Base-by-base conservation (phyloP, 176 grass and related monocot genomes). In the Musa beccarii region DNA sequence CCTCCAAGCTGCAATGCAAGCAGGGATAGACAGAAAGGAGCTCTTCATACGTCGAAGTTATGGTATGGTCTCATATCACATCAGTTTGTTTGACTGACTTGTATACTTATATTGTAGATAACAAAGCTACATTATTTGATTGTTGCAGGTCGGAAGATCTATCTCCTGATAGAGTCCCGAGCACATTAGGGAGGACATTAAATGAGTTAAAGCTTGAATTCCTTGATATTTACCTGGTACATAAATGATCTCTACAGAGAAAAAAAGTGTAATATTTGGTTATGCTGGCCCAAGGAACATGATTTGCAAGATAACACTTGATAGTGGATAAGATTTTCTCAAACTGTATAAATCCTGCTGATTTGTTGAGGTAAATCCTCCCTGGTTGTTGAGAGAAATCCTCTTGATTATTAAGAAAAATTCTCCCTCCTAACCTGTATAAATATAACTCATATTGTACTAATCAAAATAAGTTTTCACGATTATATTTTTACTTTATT, bases 41-140 rank as follows among this genome's bases (percentile, higher is more conserved):
- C 55, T 96, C 71, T 96, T 96, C 55, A 76, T 96, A 85, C 88
- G 19, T 96, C 84, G 11, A 96, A 96, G 71, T 9, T 96, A 87
- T 96, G 92, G 92, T 96, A 81, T 24, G 17, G 49, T 50, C 2
- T 71, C 50, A 74, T 15, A 20, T 1, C 78, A 21, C 67, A 75
- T 1, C 2, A 75, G 3, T 34, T 9, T 21, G 20, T 52, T 25
- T 49, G 21, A 55, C 2, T 24, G 4, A 2, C 51, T 54, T 78
- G 29, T 34, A 2, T 64, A 63, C 15, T 72, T 52, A 71, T 12
- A 23, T 86, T 54, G 17, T 59, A 59, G 17, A 16, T 59, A 59
- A 16, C 9, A 59, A 22, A 22, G 22, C 22, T 22, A 2, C 17
- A 14, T 59, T 59, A 59, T 53, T 66, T 83, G 51, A 21, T 24